phyloP scores from a whole-genome alignment of 2,329 filamentous ascomycete species.

The Pseudogymnoascus sp. region DNA sequence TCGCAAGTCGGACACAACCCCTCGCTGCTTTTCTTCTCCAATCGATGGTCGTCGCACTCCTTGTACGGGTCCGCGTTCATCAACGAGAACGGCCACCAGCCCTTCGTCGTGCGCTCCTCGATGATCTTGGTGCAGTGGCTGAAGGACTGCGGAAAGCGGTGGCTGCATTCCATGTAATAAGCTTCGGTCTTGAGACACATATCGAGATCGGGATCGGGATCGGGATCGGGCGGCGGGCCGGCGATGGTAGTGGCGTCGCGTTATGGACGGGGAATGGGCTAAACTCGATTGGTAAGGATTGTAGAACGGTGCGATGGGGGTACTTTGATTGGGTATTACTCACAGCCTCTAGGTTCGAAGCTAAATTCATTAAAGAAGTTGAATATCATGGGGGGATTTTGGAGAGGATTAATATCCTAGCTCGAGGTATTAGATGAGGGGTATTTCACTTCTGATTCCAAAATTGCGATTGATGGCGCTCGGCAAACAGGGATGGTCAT shows the following conservation, averaged over 20 bases:
- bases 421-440: neutral
- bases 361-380: neutral
- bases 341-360: neutral
- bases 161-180: neutral
- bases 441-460: neutral
- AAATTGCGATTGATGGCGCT: neutral
- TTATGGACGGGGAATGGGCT: neutral
- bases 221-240: neutral
- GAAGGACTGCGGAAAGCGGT: neutral
- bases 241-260: neutral
- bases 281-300: neutral
- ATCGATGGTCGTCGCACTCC: neutral
- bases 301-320: neutral
- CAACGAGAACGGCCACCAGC: neutral
- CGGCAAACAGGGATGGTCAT: neutral
- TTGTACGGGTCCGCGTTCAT: constrained; percentile 2
- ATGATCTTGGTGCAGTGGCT: neutral
- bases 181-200: constrained; percentile 5
- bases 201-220: neutral
- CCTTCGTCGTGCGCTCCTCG: neutral
- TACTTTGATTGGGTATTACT: neutral
- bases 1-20: constrained; percentile 1
- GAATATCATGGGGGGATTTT: neutral
- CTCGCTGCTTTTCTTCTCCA: constrained; percentile 4
- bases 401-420: neutral